A percentile compares a stretch with the other conserved stretches of the same genome.
These are phyloP conservation scores for Ustilaginoidea virens DNA, from an alignment of 2,329 filamentous ascomycete genomes.

Conservation along the genomic window DNA sequence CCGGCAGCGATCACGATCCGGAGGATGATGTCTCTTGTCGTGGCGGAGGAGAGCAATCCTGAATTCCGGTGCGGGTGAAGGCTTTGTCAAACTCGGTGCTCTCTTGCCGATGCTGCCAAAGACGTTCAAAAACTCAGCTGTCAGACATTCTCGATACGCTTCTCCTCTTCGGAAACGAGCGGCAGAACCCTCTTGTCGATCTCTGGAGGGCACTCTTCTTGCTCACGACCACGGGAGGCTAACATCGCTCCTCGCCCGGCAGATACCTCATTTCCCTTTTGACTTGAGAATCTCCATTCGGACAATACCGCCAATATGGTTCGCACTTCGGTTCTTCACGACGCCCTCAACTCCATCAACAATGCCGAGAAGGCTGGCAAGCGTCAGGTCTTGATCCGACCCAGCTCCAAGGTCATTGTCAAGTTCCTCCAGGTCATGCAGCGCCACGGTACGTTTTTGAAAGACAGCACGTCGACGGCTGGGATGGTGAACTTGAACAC, in stretches of 20 bases:
- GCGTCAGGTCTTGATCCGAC: conserved; percentile 96
- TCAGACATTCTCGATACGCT: conserved; percentile 36
- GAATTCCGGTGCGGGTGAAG: conserved; percentile 11
- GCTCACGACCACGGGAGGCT: conserved; percentile 49
- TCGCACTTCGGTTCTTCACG: conserved; percentile 98
- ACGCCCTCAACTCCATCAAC: conserved; percentile 99
- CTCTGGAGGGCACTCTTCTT: conserved; percentile 51
- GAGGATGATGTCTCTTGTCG: conserved; percentile 29
- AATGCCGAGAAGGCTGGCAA: conserved; percentile 99
- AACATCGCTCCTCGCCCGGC: conserved; percentile 29
- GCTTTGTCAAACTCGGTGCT: background rate
- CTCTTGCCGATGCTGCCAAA: background rate
- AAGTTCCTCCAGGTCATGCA: conserved; percentile 99
- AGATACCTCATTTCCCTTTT: conserved; percentile 51
- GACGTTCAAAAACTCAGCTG: background rate
- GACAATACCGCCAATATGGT: conserved; percentile 74
- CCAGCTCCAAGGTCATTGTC: conserved; percentile 98
- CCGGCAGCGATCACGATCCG: conserved; percentile 18
- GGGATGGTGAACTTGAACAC: no score
- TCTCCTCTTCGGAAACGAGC: conserved; percentile 49
- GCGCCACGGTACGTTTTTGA: conserved; percentile 74
- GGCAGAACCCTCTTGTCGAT: conserved; percentile 50
- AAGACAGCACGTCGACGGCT: background rate
- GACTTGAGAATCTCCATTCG: conserved; percentile 66
- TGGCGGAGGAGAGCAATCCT: conserved; percentile 49